phyloP scores from a whole-genome alignment of 1,284 basidiomycete genomes.

The Cryptococcus depauperatus region DNA sequence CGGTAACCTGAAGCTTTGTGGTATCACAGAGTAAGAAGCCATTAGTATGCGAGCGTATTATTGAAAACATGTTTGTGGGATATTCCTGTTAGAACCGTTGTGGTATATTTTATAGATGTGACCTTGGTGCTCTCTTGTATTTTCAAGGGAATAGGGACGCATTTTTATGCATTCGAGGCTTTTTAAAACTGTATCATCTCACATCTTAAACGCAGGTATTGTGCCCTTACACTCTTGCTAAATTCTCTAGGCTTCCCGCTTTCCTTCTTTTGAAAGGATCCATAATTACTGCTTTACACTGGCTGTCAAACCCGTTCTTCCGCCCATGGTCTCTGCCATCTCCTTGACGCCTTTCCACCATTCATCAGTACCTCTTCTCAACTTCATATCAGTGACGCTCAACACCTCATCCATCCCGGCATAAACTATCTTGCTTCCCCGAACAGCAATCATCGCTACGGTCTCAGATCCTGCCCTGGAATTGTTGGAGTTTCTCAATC shows the following conservation, averaged over 20 bases:
- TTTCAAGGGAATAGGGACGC: no score
- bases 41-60: no score
- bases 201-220: no score
- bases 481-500: background rate
- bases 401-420: constrained; percentile 78
- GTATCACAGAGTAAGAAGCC: constrained; percentile 6
- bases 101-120: no score
- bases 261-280: background rate
- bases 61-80: background rate
- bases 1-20: constrained; percentile 17
- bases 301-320: constrained; percentile 33
- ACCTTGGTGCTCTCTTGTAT: background rate
- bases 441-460: constrained; percentile 85
- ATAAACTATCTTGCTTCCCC: constrained; percentile 69
- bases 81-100: background rate
- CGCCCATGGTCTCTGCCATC: constrained; percentile 61
- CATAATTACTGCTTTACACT: constrained; percentile 6
- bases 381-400: constrained; percentile 78
- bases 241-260: background rate
- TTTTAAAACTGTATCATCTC: no score
- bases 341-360: constrained; percentile 74
- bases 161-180: constrained; percentile 5
- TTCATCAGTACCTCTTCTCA: constrained; percentile 66
- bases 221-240: no score
- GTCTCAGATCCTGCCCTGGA: constrained; percentile 42